Evolutionary conservation across 768 basidiomycete species (phyloP).

Genomic region (Dacryopinax primogenitus): DNA sequence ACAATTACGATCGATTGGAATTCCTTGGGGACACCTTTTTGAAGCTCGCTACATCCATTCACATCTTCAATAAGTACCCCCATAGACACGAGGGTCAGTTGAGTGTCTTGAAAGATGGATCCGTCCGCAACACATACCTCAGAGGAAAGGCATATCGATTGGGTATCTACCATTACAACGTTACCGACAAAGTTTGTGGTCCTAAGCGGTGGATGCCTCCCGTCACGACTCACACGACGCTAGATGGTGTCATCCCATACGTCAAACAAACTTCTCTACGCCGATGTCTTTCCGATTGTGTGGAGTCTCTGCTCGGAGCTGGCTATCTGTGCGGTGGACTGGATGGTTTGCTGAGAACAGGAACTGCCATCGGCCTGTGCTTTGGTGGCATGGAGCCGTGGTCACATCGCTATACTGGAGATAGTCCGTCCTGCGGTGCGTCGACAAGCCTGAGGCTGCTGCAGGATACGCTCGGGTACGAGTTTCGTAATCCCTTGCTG

Average conservation of each 20-base stretch:
- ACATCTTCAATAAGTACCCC: slow-evolving; percentile 64
- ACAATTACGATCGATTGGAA: slow-evolving; percentile 75
- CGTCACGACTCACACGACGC: slow-evolving; percentile 29
- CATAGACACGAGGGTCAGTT: slow-evolving; percentile 76
- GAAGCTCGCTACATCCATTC: slow-evolving; percentile 60
- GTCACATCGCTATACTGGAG: slow-evolving; percentile 40
- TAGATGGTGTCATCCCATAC: slow-evolving; percentile 20
- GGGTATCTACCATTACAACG: slow-evolving; percentile 50
- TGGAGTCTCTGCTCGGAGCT: slow-evolving; percentile 76
- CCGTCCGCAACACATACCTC: slow-evolving; percentile 59
- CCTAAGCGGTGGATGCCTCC: slow-evolving; percentile 46
- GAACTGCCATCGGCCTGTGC: slow-evolving; percentile 50
- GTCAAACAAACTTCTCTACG: slow-evolving; percentile 45
- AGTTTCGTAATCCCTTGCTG: slow-evolving; percentile 48
- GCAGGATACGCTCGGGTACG: slow-evolving; percentile 56
- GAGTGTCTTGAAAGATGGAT: slow-evolving; percentile 45
- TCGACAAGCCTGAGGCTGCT: slow-evolving; percentile 24
- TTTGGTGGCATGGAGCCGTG: slow-evolving; percentile 64
- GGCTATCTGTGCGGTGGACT: slow-evolving; percentile 63
- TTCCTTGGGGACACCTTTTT: slow-evolving; percentile 77
- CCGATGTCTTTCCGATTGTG: slow-evolving; percentile 70
- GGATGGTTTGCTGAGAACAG: slow-evolving; percentile 49
- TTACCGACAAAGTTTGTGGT: slow-evolving; percentile 39
- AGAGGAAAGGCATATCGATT: slow-evolving; percentile 52
- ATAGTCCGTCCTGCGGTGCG: slow-evolving; percentile 23